Base-by-base conservation (phyloP, 352 stramenopile species). In the Globisporangium rhizosaccharum region DNA sequence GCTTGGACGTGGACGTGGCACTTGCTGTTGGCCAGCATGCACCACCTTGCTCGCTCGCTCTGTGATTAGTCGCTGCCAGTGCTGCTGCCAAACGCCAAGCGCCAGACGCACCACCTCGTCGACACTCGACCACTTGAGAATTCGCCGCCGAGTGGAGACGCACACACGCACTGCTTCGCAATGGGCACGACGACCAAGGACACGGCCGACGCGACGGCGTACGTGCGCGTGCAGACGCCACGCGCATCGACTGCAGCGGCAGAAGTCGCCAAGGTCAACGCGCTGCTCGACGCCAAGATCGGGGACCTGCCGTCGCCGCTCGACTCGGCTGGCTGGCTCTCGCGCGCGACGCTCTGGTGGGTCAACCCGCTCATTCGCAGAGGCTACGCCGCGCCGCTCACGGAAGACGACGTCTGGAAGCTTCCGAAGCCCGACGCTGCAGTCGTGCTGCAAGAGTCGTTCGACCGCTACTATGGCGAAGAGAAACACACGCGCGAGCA, bases 331-430 rank as follows among this genome's bases (percentile, higher is more conserved):
- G 65, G 56, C 37, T 59, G 37, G 49, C 48, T 73, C 30, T 68
- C 62, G 39, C 47, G 53, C 17, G 36, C 71, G 18, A 52, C 52
- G 36, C 44, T 73, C 20, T 63, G 51, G 47, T 73, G 67, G 67
- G 51, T 73, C 44, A 52, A 45, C n/a, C 52, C 51, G 44, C 46
- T 73, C 20, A 54, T 73, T 9, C 18, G 46, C 9, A 28, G 41
- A 39, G 56, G 70, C 20, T 65, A 68, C 53, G 36, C 20, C 18
- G 50, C 42, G 42, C 45, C 57, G 9, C 56, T 82, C 10, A 44
- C 56, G 12, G 73, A 75, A 51, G 49, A 54, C 42, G 63, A 77
- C 46, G 65, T 79, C 6, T 79, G 68, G 68, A 45, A 53, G 18
- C 56, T 82, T 12, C 62, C 64, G 0, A 12, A 1, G 18, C 23